Base-by-base conservation (phyloP, 805 yeast genomes). In the Candida lessepsii region DNA sequence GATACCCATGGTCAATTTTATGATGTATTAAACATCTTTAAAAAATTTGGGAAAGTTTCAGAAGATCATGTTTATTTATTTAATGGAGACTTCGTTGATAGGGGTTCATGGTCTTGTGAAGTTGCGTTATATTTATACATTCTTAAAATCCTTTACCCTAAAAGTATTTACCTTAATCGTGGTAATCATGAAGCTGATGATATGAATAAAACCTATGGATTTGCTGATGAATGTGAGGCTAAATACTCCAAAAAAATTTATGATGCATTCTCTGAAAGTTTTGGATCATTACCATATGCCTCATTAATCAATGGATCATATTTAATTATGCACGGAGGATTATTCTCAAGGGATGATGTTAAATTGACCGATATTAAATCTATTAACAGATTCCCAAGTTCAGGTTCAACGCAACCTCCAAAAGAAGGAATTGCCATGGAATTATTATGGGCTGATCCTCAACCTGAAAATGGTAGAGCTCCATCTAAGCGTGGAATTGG, bases 101-200 rank as follows among this genome's bases (percentile, higher is more conserved):
- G 99, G 56, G 99, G 99, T 5, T 86, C 96, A 13, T 91, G 99
- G 98, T 88, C 97, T 3, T 86, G 96, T 57, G 99, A 93, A 59
- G 96, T 93, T 34, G 96, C 96, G 2, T 65, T 93, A 34, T 69
- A 84, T 21, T 72, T 87, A 30, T 89, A 86, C 59, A 73, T 82
- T 9, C 75, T 86, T 61, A 93, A 93, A 64, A 69, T 89, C 25
- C 61, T 83, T 24, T 83, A 75, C 54, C 99, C 99, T 11, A 54
- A 65, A 2, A 71, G 75, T 32, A 61, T 91, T 32, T 89, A 66
- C 63, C 60, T 93, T 45, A 93, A 93, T 65, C 76, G 99, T 57
- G 99, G 99, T 19, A 93, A 93, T 60, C 99, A 93, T 63, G 99
- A 93, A 62, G 90, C 97, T 2, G 84, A 85, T 56, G 95, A 86